These are phyloP conservation scores for Magnolia officinalis DNA, from an alignment of 164 flowering plant species.

Conservation along the genomic window DNA sequence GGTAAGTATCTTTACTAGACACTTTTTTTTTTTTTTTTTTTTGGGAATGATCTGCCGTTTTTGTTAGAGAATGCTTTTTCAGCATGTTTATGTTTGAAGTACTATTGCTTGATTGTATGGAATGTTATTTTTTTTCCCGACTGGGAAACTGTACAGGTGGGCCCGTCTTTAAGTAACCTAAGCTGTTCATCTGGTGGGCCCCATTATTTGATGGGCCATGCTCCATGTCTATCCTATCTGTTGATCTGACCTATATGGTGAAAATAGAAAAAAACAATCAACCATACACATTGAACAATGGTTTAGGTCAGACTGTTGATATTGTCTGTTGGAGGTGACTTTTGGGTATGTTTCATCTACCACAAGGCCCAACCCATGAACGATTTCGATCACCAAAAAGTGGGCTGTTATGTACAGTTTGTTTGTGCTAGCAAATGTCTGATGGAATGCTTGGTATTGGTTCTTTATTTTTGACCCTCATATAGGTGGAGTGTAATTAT, in stretches of 20 bases:
- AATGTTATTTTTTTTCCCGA: no score
- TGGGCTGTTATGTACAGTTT: neutral
- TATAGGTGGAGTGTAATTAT: neutral
- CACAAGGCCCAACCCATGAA: neutral
- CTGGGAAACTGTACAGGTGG: neutral
- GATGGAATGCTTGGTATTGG: neutral
- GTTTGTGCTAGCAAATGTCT: neutral
- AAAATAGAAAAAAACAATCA: no score
- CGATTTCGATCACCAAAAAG: neutral
- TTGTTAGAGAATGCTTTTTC: neutral
- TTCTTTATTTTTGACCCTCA: no score
- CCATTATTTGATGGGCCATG: no score
- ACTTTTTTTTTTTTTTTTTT: neutral
- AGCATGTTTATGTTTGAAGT: neutral
- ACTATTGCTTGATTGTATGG: neutral
- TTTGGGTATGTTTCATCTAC: neutral
- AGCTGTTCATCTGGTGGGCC: neutral
- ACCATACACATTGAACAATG: no score
- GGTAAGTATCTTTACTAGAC: constrained; percentile 17
- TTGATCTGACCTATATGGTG: no score
- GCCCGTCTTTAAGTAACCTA: neutral
- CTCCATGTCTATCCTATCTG: no score
- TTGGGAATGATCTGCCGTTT: neutral
- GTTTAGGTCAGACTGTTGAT: no score
- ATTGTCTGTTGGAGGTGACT: no score